phyloP scores from a whole-genome alignment of 352 stramenopile species.

The Phytophthora pluvialis region DNA sequence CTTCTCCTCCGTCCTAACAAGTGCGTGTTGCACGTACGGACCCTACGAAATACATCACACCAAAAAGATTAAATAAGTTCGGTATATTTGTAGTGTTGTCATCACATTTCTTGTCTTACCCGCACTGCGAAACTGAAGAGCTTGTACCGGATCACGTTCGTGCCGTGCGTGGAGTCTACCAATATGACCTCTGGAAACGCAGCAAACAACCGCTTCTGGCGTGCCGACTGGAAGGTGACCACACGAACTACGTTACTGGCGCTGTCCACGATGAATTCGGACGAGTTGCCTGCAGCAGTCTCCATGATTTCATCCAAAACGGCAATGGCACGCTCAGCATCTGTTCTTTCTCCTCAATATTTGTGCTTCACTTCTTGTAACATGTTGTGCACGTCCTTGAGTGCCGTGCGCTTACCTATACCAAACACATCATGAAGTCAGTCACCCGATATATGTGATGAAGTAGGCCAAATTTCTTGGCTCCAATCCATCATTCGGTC shows the following conservation, averaged over 20 bases:
- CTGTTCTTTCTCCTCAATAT: not conserved
- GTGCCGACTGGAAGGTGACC: slow-evolving; percentile 7
- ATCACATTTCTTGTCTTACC: not conserved
- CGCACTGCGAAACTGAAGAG: not conserved
- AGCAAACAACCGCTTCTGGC: slow-evolving; percentile 4
- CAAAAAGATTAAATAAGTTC: not conserved
- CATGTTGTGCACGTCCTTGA: slow-evolving; percentile 16
- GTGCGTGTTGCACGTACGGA: not conserved
- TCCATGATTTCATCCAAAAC: not conserved
- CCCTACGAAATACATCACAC: not conserved
- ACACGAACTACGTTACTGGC: not conserved
- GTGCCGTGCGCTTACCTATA: not conserved
- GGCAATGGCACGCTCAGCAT: not conserved
- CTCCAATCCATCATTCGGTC: no score
- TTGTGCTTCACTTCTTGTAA: not conserved
- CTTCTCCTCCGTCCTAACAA: not conserved
- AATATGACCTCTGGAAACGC: slow-evolving; percentile 17
- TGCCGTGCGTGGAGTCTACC: slow-evolving; percentile 17
- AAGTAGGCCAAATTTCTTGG: no score
- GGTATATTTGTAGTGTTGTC: not conserved
- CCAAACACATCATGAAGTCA: not conserved
- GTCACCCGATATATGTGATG: not conserved
- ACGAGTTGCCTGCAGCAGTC: not conserved
- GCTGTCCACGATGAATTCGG: slow-evolving; percentile 4
- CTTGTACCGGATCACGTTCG: slow-evolving; percentile 7